These are phyloP conservation scores for Atkinsonella hypoxylon DNA, from an alignment of 2,329 filamentous ascomycete genomes.

Conservation along the genomic window DNA sequence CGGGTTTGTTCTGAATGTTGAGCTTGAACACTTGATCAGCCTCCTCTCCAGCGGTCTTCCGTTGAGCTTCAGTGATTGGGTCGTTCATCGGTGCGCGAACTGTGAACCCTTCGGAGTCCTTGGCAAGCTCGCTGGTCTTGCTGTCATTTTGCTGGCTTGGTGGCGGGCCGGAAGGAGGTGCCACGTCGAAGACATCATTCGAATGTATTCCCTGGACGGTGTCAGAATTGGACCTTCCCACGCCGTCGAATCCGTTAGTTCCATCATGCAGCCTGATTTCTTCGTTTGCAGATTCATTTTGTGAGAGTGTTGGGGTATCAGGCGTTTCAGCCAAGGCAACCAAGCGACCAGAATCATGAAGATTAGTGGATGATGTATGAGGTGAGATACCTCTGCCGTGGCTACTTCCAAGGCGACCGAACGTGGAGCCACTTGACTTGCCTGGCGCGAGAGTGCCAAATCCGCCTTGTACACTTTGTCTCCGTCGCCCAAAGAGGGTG, in stretches of 20 bases:
- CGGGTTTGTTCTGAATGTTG: constrained; percentile 66
- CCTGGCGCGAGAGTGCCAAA: constrained; percentile 45
- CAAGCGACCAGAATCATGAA: constrained; percentile 41
- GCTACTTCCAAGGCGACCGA: constrained; percentile 53
- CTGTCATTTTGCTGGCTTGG: constrained; percentile 28
- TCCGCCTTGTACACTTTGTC: constrained; percentile 54
- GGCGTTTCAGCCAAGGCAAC: constrained; percentile 47
- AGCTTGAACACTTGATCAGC: constrained; percentile 63
- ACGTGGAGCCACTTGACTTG: constrained; percentile 37
- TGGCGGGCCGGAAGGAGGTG: constrained; percentile 39
- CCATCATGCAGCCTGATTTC: constrained; percentile 26
- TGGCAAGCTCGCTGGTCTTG: constrained; percentile 29
- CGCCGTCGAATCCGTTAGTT: constrained; percentile 31
- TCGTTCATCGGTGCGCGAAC: constrained; percentile 54
- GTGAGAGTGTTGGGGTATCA: constrained; percentile 21
- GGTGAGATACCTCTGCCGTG: constrained; percentile 47
- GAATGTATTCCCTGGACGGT: constrained; percentile 36
- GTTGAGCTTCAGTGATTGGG: constrained; percentile 60
- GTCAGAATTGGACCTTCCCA: constrained; percentile 17
- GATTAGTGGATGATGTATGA: constrained; percentile 45
- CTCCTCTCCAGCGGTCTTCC: constrained; percentile 46
- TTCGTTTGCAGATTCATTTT: constrained; percentile 15
- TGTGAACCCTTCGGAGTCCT: constrained; percentile 63
- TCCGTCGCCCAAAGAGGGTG: constrained; percentile 51
- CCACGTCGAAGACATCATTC: constrained; percentile 37